Conservation (phyloP, 1,284 basidiomycete genomes). For the Xerocomus cyaneibrunnescens region DNA sequence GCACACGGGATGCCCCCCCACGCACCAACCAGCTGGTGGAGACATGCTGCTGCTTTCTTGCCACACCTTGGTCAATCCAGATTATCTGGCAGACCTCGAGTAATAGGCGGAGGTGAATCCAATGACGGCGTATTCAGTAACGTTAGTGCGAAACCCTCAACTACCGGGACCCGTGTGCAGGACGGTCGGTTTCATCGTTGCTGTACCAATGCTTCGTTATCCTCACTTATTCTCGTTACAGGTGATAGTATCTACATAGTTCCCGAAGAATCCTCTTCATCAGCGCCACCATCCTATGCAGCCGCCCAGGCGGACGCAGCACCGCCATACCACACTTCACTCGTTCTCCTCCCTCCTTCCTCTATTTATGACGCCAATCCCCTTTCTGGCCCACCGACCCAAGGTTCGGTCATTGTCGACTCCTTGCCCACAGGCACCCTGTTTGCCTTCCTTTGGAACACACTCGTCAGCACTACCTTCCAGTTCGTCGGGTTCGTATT, state of each 20-base stretch:
- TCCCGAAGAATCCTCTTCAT: constrained; percentile 78
- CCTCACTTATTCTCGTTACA: constrained; percentile 29
- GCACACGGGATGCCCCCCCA: constrained; percentile 37
- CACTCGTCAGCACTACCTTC: constrained; percentile 94
- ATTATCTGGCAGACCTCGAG: constrained; percentile 3
- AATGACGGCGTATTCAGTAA: constrained; percentile 98
- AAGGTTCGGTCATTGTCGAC: constrained; percentile 75
- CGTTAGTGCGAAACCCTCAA: constrained; percentile 84
- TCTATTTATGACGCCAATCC: constrained; percentile 41
- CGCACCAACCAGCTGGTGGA: constrained; percentile 48
- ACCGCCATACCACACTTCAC: constrained; percentile 98
- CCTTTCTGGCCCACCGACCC: constrained; percentile 34
- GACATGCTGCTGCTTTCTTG: constrained; percentile 55
- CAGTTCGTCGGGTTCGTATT: constrained; percentile 97
- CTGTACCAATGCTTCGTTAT: background rate
- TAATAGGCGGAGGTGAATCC: constrained; percentile 69
- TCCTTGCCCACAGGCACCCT: constrained; percentile 74
- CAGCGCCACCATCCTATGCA: constrained; percentile 88
- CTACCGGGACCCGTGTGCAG: constrained; percentile 54
- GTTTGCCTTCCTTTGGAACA: constrained; percentile 91
- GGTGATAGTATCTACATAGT: constrained; percentile 72
- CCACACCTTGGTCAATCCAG: constrained; percentile 47
- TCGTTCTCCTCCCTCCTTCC: constrained; percentile 77
- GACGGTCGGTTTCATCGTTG: constrained; percentile 49
- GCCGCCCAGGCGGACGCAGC: constrained; percentile 92